Conservation (phyloP, 257 asterid species). For the Echium plantagineum region DNA sequence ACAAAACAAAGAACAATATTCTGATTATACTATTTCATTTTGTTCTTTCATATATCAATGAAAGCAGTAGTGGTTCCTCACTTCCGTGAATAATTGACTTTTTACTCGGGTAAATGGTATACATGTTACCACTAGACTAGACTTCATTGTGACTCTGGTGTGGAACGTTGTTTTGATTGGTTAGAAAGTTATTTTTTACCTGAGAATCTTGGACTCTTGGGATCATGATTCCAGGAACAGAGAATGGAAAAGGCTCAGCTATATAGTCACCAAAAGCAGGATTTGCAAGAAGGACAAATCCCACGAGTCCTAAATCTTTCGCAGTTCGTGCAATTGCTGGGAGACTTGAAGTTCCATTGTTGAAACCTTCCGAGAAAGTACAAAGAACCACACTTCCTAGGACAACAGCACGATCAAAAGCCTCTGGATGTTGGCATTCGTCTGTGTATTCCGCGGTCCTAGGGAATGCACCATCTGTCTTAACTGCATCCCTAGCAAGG, state of each 20-base stretch:
- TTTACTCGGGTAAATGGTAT: too few relatives aligned
- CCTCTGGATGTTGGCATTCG: constrained; percentile 80
- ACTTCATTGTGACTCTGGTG: neutral
- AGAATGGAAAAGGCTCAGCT: constrained; percentile 84
- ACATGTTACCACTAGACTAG: neutral
- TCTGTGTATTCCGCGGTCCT: constrained; percentile 41
- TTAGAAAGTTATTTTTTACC: constrained; percentile 17
- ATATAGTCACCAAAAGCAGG: constrained; percentile 75
- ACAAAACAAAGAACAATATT: neutral
- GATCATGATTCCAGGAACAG: constrained; percentile 67
- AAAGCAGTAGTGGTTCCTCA: neutral
- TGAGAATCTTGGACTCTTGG: constrained; percentile 55
- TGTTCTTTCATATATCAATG: neutral
- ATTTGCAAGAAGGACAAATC: constrained; percentile 65
- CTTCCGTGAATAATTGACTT: neutral
- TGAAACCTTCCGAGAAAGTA: constrained; percentile 71
- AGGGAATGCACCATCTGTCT: constrained; percentile 34
- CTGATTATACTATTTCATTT: too few relatives aligned
- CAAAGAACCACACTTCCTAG: constrained; percentile 67
- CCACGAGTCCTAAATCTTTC: constrained; percentile 46
- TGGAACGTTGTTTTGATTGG: neutral
- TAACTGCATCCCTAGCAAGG: constrained; percentile 62
- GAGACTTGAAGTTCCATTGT: constrained; percentile 50
- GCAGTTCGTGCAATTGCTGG: constrained; percentile 55
- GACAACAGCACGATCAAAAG: constrained; percentile 45